Conservation (phyloP, 2,329 filamentous ascomycete species). For the Alternaria brassicae region DNA sequence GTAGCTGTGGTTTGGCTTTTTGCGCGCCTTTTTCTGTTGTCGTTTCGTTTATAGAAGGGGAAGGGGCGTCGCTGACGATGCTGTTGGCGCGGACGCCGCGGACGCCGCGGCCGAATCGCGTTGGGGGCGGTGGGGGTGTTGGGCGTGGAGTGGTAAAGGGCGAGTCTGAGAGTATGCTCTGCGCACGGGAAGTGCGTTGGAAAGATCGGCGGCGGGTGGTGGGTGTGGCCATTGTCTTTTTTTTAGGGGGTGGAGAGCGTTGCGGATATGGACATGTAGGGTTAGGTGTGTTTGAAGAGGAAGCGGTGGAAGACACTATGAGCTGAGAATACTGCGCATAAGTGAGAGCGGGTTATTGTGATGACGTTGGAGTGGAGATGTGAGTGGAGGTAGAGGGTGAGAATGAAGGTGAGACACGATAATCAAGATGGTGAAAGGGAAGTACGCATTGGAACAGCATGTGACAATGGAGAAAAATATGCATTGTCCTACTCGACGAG, state of each 20-base stretch:
- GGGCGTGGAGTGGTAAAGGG: constrained; percentile 4
- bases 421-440: background rate
- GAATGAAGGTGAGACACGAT: background rate
- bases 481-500: background rate
- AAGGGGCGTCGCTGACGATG: background rate
- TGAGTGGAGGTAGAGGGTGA: background rate
- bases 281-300: rapidly evolving
- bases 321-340: background rate
- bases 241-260: background rate
- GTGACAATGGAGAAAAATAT: background rate
- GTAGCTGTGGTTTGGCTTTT: background rate
- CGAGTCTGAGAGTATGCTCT: constrained; percentile 12
- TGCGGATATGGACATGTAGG: background rate
- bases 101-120: background rate
- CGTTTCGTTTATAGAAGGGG: background rate
- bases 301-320: background rate
- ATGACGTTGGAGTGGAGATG: background rate
- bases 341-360: background rate
- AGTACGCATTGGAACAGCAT: background rate
- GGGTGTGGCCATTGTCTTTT: background rate
- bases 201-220: background rate
- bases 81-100: background rate
- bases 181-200: constrained; percentile 8
- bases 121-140: constrained; percentile 8
- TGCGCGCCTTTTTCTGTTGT: background rate